A percentile compares a stretch with the other conserved stretches of the same genome.
These are phyloP conservation scores for Epichloe gansuensis DNA, from an alignment of 2,329 filamentous ascomycete genomes.

Conservation along the genomic window DNA sequence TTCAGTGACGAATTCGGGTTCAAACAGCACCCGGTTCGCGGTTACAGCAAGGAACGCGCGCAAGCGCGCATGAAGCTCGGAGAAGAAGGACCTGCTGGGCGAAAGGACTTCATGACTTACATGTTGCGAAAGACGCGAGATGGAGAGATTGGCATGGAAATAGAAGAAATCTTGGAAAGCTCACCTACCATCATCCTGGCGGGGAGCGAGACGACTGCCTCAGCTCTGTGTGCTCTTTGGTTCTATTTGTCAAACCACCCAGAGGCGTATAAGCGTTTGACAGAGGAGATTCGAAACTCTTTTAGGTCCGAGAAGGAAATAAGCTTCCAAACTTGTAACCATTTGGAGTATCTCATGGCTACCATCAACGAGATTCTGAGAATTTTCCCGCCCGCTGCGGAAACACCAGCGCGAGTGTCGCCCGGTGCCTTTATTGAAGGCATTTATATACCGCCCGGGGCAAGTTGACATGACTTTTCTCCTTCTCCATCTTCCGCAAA, in stretches of 20 bases:
- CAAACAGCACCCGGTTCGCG: constrained; percentile 6
- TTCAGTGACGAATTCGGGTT: not conserved
- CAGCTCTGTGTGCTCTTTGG: constrained; percentile 16
- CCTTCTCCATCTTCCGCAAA: too few species aligned
- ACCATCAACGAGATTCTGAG: constrained; percentile 30
- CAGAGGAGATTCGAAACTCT: constrained; percentile 21
- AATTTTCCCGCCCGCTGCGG: constrained; percentile 23
- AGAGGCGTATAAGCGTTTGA: constrained; percentile 17
- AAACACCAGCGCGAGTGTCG: constrained; percentile 16
- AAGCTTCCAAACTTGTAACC: constrained; percentile 18
- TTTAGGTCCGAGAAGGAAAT: constrained; percentile 23
- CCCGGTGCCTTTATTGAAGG: constrained; percentile 23
- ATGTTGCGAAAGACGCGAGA: constrained; percentile 20
- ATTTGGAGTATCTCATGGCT: constrained; percentile 25
- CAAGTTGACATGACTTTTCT: constrained; percentile 11
- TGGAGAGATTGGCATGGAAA: constrained; percentile 17
- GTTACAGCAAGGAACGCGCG: constrained; percentile 12
- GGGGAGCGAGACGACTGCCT: constrained; percentile 24
- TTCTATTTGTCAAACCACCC: constrained; percentile 22
- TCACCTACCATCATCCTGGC: constrained; percentile 15
- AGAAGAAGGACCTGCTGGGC: constrained; percentile 11
- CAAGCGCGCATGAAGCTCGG: constrained; percentile 10
- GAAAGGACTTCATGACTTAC: constrained; percentile 15
- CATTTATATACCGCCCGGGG: constrained; percentile 21
- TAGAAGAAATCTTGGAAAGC: constrained; percentile 22